phyloP scores from a whole-genome alignment of 805 yeast genomes.

The Scheffersomyces lignosus region DNA sequence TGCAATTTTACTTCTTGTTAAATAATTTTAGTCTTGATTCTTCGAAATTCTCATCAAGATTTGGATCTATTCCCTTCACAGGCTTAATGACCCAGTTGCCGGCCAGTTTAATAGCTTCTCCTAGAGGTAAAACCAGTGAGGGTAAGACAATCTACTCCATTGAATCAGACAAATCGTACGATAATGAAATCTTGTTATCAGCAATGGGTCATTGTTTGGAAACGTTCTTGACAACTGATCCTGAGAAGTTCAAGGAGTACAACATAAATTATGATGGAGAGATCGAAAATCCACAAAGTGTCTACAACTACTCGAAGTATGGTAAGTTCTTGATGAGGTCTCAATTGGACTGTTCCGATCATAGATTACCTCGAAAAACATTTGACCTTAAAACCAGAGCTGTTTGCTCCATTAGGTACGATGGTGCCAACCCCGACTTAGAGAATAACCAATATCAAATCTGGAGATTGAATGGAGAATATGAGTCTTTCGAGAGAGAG shows the following conservation, averaged over 20 bases:
- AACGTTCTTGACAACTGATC: slow-evolving; percentile 63
- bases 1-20: slow-evolving; percentile 72
- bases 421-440: slow-evolving; percentile 57
- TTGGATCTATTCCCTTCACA: slow-evolving; percentile 11
- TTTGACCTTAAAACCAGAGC: slow-evolving; percentile 94
- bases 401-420: slow-evolving; percentile 80
- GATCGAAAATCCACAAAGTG: slow-evolving; percentile 20
- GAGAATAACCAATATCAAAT: slow-evolving; percentile 68
- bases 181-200: slow-evolving; percentile 66
- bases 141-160: slow-evolving; percentile 52
- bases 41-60: slow-evolving; percentile 17
- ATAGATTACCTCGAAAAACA: slow-evolving; percentile 77
- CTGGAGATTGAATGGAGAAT: slow-evolving; percentile 56
- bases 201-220: slow-evolving; percentile 81
- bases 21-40: slow-evolving; percentile 36
- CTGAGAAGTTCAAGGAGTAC: slow-evolving; percentile 47
- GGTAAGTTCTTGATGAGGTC: slow-evolving; percentile 81
- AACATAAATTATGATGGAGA: slow-evolving; percentile 13
- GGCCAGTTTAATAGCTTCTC: slow-evolving; percentile 56
- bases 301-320: slow-evolving; percentile 70
- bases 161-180: slow-evolving; percentile 67
- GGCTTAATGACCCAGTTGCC: slow-evolving; percentile 28
- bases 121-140: slow-evolving; percentile 33
- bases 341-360: slow-evolving; percentile 82
- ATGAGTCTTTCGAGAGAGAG: slow-evolving; percentile 84